Evolutionary conservation across 257 asterid genomes (phyloP), one percentile per base, ranked within the genome.

Genomic region (Jaltomata sinuosa): DNA sequence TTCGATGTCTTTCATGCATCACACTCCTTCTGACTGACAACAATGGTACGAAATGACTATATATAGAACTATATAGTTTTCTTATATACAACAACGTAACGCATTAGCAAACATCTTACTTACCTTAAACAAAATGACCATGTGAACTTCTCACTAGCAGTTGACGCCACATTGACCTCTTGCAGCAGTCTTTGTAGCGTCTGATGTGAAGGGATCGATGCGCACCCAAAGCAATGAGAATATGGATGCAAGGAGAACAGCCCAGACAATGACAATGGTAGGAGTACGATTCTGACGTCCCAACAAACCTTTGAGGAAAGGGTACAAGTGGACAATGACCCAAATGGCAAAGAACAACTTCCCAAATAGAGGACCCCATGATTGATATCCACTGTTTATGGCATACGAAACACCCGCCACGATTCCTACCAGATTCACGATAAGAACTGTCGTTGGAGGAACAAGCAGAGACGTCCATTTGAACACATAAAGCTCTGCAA

Each of bases 261-360:
- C 93, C 99, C 99, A 95, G 45, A 95, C 98, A 5, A 95, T 92
- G 59, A 95, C 98, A 55, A 95, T 95, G 10, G 99, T 95, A n/a
- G 98, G 99, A 0, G 98, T 95, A 36, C 99, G 97, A 55, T 95
- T 94, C 80, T 91, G 95, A 18, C 97, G 84, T 47, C 99, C 98
- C 89, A 94, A 25, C 79, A 95, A 25, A 88, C 98, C 99, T 81
- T 93, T 94, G 87, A 95, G 94, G 95, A 95, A 94, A 22, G 99
- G 99, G 38, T 95, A 95, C 84, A 95, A 84, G 71, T 95, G 99
- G 86, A 93, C 96, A 53, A 95, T 91, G 34, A 95, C 99, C 99
- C 99, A 95, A 11, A 95, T 84, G 84, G 99, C 90, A 81, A 95
- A 95, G 62, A 95, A 93, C 64, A 95, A 50, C 67, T 92, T 95